Conservation (phyloP, 306 rosid species). For the Vigna radiata region DNA sequence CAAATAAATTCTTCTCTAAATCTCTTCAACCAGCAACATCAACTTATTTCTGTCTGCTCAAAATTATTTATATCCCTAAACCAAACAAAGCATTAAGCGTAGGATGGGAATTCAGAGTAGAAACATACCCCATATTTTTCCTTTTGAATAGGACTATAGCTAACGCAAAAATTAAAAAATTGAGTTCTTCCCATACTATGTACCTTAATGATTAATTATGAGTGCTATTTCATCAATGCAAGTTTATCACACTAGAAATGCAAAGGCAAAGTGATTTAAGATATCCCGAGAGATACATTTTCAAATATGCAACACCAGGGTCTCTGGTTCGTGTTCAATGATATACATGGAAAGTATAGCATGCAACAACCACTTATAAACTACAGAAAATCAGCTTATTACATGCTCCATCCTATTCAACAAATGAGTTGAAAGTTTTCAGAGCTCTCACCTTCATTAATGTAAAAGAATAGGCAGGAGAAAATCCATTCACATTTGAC, state of each 20-base stretch:
- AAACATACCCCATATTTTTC: slow-evolving; percentile 3
- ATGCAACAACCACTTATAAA: no score
- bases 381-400: no score
- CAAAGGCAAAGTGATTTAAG: not conserved
- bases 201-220: not conserved
- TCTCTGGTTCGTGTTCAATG: not conserved
- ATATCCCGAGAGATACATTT: not conserved
- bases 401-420: not conserved
- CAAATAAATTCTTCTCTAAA: no score
- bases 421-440: not conserved
- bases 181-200: not conserved
- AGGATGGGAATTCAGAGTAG: slow-evolving; percentile 8
- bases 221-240: not conserved
- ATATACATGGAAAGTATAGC: not conserved
- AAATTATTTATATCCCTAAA: no score
- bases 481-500: not conserved
- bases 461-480: slow-evolving; percentile 3
- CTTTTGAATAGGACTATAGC: not conserved
- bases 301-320: slow-evolving; percentile 8
- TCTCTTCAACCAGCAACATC: no score
- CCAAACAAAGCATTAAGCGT: not conserved
- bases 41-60: no score
- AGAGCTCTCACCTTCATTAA: not conserved
- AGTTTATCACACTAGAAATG: not conserved
- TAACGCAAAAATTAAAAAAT: not conserved